Conservation (phyloP, 2,329 filamentous ascomycete species). For the Epichloe baconii region DNA sequence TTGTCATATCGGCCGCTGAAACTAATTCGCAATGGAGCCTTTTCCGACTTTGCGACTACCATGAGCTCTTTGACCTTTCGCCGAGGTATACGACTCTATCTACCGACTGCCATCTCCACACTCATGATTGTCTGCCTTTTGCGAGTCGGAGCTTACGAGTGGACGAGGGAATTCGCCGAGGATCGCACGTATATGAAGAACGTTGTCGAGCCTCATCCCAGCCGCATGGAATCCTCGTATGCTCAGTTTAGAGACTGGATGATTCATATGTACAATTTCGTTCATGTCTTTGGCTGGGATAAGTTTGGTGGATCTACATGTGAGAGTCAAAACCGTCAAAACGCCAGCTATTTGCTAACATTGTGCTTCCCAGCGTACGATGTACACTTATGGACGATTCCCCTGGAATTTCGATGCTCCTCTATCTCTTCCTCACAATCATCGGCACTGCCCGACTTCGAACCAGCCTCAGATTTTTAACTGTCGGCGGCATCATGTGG, state of each 20-base stretch:
- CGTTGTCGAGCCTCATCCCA: conserved; percentile 34
- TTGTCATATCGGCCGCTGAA: conserved; percentile 41
- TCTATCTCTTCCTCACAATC: conserved; percentile 42
- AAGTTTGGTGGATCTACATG: conserved; percentile 32
- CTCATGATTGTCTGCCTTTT: conserved; percentile 32
- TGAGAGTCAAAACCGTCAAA: conserved; percentile 13
- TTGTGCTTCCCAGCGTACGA: conserved; percentile 28
- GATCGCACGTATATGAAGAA: conserved; percentile 32
- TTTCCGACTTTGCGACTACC: conserved; percentile 27
- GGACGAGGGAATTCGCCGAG: conserved; percentile 31
- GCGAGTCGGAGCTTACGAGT: conserved; percentile 33
- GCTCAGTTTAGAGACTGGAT: conserved; percentile 34
- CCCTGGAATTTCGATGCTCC: conserved; percentile 44
- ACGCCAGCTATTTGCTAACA: conserved; percentile 9
- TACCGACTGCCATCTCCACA: conserved; percentile 38
- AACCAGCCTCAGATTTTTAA: conserved; percentile 26
- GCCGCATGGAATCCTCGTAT: conserved; percentile 21
- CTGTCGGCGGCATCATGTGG: conserved; percentile 27
- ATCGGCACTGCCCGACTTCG: conserved; percentile 35
- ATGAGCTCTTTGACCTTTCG: conserved; percentile 39
- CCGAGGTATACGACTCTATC: conserved; percentile 36
- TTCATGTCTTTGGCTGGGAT: conserved; percentile 39
- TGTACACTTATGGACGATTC: conserved; percentile 50
- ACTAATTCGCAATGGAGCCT: conserved; percentile 25
- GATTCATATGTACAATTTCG: conserved; percentile 33